phyloP scores from a whole-genome alignment of 768 basidiomycete species.

The Dacryopinax primogenitus region DNA sequence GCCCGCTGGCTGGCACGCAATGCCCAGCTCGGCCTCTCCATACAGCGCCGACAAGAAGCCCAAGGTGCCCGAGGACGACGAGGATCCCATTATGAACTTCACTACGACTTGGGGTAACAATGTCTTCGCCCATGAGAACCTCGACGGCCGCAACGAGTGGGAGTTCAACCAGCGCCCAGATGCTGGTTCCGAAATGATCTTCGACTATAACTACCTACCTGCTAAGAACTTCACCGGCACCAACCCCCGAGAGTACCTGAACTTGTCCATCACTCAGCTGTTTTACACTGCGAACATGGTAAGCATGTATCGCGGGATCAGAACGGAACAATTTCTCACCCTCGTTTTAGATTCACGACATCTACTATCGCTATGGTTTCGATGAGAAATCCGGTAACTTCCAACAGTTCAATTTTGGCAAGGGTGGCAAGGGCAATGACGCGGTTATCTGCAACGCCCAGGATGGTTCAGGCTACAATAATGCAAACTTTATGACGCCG shows the following conservation, averaged over 20 bases:
- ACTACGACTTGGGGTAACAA: conserved; percentile 84
- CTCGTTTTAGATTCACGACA: neutral
- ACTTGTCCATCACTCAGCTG: conserved; percentile 72
- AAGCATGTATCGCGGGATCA: neutral
- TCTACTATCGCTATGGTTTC: conserved; percentile 61
- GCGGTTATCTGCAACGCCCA: conserved; percentile 91
- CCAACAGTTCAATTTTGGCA: conserved; percentile 93
- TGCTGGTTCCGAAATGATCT: conserved; percentile 41
- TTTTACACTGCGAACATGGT: conserved; percentile 78
- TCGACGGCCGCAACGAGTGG: conserved; percentile 57
- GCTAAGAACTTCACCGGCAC: conserved; percentile 25
- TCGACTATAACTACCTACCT: conserved; percentile 69
- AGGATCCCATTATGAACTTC: conserved; percentile 37
- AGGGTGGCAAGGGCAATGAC: conserved; percentile 75
- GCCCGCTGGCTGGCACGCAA: conserved; percentile 82
- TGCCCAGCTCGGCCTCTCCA: conserved; percentile 39
- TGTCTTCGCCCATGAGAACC: conserved; percentile 90
- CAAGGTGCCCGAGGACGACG: conserved; percentile 12
- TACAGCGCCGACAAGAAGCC: conserved; percentile 20
- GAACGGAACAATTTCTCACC: conserved; percentile 21
- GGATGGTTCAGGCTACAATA: conserved; percentile 79
- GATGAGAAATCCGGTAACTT: conserved; percentile 88
- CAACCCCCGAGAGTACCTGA: conserved; percentile 64
- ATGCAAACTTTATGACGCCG: conserved; percentile 59
- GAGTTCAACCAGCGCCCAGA: conserved; percentile 68